Percentiles rank a stretch among this genome's conserved stretches.
phyloP scores from a whole-genome alignment of 306 rosid species.

The Quercus rubra region DNA sequence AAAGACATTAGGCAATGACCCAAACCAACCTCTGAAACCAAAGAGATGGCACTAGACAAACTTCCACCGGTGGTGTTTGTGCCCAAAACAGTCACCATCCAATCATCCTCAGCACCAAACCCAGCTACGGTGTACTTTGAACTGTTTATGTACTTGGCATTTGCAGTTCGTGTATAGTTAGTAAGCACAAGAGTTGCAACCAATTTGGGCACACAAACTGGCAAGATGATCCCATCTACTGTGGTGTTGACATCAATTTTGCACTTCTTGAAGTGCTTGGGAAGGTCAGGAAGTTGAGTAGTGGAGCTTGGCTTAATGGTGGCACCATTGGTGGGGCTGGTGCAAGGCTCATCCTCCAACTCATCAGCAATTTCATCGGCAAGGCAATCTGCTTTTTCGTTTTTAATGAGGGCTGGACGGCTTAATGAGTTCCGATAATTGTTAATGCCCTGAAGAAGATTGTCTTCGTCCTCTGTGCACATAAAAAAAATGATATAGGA shows the following conservation, averaged over 20 bases:
- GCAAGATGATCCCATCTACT: slow-evolving; percentile 50
- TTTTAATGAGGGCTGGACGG: slow-evolving; percentile 36
- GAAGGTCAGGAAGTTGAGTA: slow-evolving; percentile 30
- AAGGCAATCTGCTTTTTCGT: slow-evolving; percentile 47
- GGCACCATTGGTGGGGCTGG: slow-evolving; percentile 20
- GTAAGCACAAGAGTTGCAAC: slow-evolving; percentile 19
- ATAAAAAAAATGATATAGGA: neutral
- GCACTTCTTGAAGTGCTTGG: slow-evolving; percentile 34
- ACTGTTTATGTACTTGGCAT: slow-evolving; percentile 44
- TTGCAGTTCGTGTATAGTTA: slow-evolving; percentile 33
- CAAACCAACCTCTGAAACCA: slow-evolving; percentile 4
- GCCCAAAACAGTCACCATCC: slow-evolving; percentile 63
- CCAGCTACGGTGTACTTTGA: slow-evolving; percentile 64
- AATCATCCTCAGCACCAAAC: slow-evolving; percentile 56
- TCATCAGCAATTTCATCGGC: slow-evolving; percentile 53
- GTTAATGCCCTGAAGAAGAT: slow-evolving; percentile 69
- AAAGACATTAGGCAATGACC: slow-evolving; percentile 5
- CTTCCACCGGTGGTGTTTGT: slow-evolving; percentile 40
- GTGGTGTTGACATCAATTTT: slow-evolving; percentile 45
- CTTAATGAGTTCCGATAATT: slow-evolving; percentile 35
- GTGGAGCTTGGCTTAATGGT: slow-evolving; percentile 16
- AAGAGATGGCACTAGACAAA: slow-evolving; percentile 43
- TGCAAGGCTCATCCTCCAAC: slow-evolving; percentile 39
- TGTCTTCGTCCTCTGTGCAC: slow-evolving; percentile 36
- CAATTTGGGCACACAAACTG: slow-evolving; percentile 44